Percentiles rank a stretch among this genome's conserved stretches.
phyloP scores from a whole-genome alignment of 192 early-diverging fungal genomes.

The Lobosporangium transversale region DNA sequence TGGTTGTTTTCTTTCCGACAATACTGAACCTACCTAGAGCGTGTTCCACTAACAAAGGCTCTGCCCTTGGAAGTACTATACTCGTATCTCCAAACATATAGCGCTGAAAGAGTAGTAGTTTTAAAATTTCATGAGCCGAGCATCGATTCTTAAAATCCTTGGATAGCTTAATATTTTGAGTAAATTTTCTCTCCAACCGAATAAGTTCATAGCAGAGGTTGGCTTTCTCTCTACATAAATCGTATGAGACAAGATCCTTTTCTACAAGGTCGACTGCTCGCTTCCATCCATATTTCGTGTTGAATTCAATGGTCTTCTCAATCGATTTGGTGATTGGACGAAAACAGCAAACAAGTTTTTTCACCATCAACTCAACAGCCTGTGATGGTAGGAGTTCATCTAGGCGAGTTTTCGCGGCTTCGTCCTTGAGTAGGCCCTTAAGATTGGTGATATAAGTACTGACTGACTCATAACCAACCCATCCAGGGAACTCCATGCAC shows the following conservation, averaged over 20 bases:
- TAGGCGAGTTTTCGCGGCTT: background rate
- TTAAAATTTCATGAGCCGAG: background rate
- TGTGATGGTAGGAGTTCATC: background rate
- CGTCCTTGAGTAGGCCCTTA: background rate
- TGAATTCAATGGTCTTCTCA: background rate
- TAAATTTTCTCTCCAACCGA: background rate
- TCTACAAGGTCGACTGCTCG: background rate
- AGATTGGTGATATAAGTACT: background rate
- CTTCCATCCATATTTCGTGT: background rate
- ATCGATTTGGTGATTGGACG: background rate
- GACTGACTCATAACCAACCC: background rate
- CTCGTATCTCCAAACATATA: constrained; percentile 1
- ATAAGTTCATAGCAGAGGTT: background rate
- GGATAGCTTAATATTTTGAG: background rate
- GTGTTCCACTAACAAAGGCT: constrained; percentile 3
- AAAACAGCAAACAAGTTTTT: background rate
- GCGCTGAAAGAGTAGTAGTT: background rate
- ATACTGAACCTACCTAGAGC: constrained; percentile 23
- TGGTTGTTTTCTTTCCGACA: background rate
- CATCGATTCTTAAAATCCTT: background rate
- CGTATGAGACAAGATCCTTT: background rate
- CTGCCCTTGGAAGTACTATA: background rate
- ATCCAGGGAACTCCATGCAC: constrained; percentile 3
- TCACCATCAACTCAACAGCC: background rate
- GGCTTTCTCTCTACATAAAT: background rate